phyloP scores from a whole-genome alignment of 805 yeast genomes.

The Metschnikowia shivogae region DNA sequence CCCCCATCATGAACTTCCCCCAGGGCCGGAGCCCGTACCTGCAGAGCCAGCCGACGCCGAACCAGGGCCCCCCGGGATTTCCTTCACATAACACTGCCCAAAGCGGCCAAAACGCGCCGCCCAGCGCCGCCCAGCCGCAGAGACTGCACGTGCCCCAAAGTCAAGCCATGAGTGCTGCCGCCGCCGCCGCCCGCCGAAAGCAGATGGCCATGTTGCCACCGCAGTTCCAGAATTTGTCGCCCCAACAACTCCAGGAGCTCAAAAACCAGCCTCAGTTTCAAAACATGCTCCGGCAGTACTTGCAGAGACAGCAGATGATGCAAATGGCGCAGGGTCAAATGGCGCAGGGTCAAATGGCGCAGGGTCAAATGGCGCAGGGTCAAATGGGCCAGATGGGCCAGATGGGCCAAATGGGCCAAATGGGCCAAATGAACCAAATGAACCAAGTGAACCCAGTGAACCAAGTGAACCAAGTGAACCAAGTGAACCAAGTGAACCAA shows the following conservation, averaged over 20 bases:
- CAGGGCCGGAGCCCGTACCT: conserved; percentile 7
- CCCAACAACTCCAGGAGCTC: conserved; percentile 41
- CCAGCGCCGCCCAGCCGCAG: conserved; percentile 7
- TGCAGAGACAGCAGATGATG: conserved; percentile 37
- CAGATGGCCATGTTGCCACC: conserved; percentile 26
- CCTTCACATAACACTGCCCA: no score
- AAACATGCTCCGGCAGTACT: conserved; percentile 36
- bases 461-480: background rate
- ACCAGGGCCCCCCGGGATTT: conserved; percentile 1
- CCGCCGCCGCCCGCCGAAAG: conserved; percentile 20
- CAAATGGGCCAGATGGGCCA: background rate
- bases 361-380: conserved; percentile 15
- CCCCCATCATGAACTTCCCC: conserved; percentile 13
- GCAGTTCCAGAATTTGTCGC: conserved; percentile 28
- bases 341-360: conserved; percentile 10
- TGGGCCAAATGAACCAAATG: conserved; percentile 3
- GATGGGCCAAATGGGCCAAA: background rate
- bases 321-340: conserved; percentile 13
- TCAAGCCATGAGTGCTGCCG: conserved; percentile 7
- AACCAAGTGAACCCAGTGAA: background rate
- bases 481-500: background rate
- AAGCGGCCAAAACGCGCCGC: background rate
- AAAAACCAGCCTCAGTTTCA: conserved; percentile 42
- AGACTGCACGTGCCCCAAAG: conserved; percentile 6
- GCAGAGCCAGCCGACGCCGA: conserved; percentile 7